These are phyloP conservation scores for Solanum neorickii DNA, from an alignment of 257 asterid species.

Conservation along the genomic window DNA sequence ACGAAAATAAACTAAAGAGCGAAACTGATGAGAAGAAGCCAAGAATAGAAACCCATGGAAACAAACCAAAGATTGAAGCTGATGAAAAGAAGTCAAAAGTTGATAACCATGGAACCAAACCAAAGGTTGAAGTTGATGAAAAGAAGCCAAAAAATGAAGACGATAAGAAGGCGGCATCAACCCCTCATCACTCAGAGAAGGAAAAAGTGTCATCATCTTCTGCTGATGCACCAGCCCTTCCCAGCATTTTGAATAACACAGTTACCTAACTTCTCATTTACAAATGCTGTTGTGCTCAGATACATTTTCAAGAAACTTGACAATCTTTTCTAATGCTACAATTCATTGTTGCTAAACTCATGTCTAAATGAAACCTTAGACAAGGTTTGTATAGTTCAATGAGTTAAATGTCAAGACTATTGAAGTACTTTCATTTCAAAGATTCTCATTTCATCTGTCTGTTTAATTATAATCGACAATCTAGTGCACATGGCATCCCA, in stretches of 20 bases:
- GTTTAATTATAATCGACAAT: background rate
- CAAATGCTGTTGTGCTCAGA: background rate
- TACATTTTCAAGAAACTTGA: background rate
- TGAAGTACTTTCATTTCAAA: background rate
- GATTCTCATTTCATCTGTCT: background rate
- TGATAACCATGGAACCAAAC: constrained; percentile 6
- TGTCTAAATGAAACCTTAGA: background rate
- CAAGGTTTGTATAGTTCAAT: background rate
- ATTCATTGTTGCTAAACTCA: background rate
- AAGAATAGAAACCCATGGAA: constrained; percentile 6
- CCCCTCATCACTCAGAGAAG: background rate
- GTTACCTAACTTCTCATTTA: constrained; percentile 16
- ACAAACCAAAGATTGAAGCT: constrained; percentile 9
- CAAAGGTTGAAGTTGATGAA: background rate
- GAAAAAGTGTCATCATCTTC: constrained; percentile 2
- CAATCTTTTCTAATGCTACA: background rate
- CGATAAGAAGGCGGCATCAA: background rate
- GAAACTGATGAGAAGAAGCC: constrained; percentile 16
- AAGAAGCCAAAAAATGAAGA: background rate
- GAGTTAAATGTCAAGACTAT: background rate
- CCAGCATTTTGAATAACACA: background rate
- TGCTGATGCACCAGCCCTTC: background rate
- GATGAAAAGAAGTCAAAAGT: constrained; percentile 17
- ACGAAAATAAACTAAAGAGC: background rate
- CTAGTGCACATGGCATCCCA: background rate